Percentiles rank a stretch among this genome's conserved stretches.
Evolutionary conservation across 2,329 filamentous ascomycete genomes (phyloP).

Genomic region (Torrubiellomyces zombiae): DNA sequence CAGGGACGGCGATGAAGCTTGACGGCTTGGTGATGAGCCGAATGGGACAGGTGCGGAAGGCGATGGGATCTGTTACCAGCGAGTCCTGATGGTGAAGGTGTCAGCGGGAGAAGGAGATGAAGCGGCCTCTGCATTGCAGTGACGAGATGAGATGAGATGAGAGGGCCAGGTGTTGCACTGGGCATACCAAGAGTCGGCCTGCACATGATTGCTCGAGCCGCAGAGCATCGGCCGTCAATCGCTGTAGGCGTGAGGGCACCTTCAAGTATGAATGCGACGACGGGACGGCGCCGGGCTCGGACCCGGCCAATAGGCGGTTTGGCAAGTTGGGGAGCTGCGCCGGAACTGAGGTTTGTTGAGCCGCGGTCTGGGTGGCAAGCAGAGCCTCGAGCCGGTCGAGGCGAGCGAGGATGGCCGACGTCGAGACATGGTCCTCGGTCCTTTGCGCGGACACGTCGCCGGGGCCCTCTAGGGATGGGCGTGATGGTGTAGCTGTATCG

Average conservation of each 20-base stretch:
- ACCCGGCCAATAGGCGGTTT: too few species aligned
- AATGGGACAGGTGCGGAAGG: conserved; percentile 17
- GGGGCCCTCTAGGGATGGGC: neutral
- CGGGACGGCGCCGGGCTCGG: too few species aligned
- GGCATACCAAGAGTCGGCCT: too few species aligned
- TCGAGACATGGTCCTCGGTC: too few species aligned
- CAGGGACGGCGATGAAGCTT: conserved; percentile 14
- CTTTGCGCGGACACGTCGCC: conserved; percentile 5
- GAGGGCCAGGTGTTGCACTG: too few species aligned
- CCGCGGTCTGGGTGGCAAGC: conserved; percentile 5
- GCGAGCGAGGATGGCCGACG: conserved; percentile 9
- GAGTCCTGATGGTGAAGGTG: conserved; percentile 9
- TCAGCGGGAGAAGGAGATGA: conserved; percentile 1
- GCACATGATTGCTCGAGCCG: conserved; percentile 16
- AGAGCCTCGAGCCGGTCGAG: conserved; percentile 8
- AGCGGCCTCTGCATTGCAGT: too few species aligned
- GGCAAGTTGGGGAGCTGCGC: too few species aligned
- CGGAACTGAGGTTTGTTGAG: conserved; percentile 1
- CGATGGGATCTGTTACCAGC: conserved; percentile 13
- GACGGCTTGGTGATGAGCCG: conserved; percentile 15
- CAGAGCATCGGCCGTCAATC: conserved; percentile 17
- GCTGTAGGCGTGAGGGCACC: conserved; percentile 16
- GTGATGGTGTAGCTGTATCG: too few species aligned
- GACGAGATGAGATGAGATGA: too few species aligned
- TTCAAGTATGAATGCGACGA: too few species aligned